Percentiles rank a stretch among this genome's conserved stretches.
Conservation (phyloP, 2,329 filamentous ascomycete species). For the Lizonia empirigonia region DNA sequence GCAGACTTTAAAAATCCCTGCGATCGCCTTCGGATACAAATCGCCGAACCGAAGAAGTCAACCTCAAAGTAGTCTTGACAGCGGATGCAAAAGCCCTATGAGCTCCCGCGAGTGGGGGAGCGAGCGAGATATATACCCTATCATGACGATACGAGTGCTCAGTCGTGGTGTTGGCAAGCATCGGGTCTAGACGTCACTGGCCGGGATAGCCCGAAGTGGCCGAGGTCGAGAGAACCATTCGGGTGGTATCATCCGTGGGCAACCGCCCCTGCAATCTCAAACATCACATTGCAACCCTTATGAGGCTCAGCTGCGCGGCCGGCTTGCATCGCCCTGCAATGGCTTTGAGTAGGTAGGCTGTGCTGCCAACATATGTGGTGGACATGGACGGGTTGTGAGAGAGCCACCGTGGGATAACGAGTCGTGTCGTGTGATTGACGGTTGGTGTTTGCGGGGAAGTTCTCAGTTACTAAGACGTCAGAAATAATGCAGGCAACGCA, state of each 20-base stretch:
- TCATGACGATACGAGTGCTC: conserved; percentile 17
- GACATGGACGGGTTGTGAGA: conserved; percentile 1
- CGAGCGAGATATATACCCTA: conserved; percentile 19
- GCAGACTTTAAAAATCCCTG: conserved; percentile 5
- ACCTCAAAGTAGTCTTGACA: conserved; percentile 11
- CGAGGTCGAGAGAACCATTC: conserved; percentile 20
- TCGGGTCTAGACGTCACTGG: conserved; percentile 19
- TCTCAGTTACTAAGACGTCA: background rate
- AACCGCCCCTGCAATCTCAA: conserved; percentile 5
- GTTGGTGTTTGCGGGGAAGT: background rate
- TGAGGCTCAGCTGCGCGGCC: conserved; percentile 12
- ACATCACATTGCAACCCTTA: conserved; percentile 8
- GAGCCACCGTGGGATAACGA: conserved; percentile 1
- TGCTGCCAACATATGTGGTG: background rate
- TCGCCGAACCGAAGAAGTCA: conserved; percentile 8
- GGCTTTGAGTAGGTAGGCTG: background rate
- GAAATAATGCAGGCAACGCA: background rate
- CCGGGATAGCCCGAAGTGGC: conserved; percentile 16
- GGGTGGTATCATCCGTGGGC: conserved; percentile 10
- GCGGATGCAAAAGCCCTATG: conserved; percentile 9
- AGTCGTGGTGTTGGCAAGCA: conserved; percentile 13
- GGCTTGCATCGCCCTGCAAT: conserved; percentile 6
- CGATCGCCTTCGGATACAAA: conserved; percentile 10
- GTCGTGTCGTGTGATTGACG: conserved; percentile 4
- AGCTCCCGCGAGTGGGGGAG: conserved; percentile 12